phyloP scores from a whole-genome alignment of 768 basidiomycete species.

The Russula griseocarnosa region DNA sequence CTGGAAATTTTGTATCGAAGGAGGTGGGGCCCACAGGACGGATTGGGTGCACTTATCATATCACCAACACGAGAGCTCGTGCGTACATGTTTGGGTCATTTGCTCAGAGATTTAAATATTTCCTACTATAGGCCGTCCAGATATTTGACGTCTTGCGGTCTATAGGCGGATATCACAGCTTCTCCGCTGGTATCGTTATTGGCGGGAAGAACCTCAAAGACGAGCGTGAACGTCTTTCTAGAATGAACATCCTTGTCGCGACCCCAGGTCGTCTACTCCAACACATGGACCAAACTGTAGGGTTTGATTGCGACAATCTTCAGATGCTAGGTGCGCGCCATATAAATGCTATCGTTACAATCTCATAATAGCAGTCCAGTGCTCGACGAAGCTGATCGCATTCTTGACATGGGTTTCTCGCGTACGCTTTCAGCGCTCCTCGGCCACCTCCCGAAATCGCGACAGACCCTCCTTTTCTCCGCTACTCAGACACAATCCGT shows the following conservation, averaged over 20 bases:
- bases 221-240: conserved; percentile 77
- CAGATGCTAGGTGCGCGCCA: conserved; percentile 73
- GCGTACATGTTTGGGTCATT: conserved; percentile 32
- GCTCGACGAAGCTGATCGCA: conserved; percentile 94
- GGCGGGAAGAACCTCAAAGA: conserved; percentile 95
- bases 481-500: conserved; percentile 94
- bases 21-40: conserved; percentile 71
- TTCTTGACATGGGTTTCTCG: conserved; percentile 94
- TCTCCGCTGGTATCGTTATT: conserved; percentile 93
- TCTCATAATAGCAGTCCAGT: conserved; percentile 44
- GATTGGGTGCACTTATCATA: conserved; percentile 84
- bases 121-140: conserved; percentile 73
- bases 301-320: conserved; percentile 88
- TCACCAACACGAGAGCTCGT: conserved; percentile 93
- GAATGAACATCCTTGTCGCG: conserved; percentile 99
- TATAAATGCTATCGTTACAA: neutral
- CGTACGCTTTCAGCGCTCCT: conserved; percentile 86
- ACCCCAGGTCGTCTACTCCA: conserved; percentile 93
- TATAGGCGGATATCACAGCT: conserved; percentile 85
- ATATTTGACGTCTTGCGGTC: conserved; percentile 96
- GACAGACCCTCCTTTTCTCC: conserved; percentile 95
- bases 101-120: conserved; percentile 9
- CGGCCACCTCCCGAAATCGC: conserved; percentile 83
- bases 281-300: conserved; percentile 97
- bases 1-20: conserved; percentile 60